Conservation (phyloP, 2,329 filamentous ascomycete species). For the Rasamsonia emersonii region DNA sequence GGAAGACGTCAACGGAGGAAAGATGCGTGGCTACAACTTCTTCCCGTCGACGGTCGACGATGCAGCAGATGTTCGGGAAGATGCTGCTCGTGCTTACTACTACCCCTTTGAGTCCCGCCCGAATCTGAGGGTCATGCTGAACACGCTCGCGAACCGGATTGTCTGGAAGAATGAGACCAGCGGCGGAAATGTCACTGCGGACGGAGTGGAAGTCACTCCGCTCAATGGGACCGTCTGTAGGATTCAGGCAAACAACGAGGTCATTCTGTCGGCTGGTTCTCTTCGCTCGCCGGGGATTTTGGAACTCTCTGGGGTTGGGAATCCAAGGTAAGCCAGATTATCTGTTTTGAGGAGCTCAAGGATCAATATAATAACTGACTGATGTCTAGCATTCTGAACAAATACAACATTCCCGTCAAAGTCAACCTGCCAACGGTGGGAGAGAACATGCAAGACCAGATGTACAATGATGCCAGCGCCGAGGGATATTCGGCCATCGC, state of each 20-base stretch:
- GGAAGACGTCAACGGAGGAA: slow-evolving; percentile 34
- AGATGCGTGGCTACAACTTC: slow-evolving; percentile 36
- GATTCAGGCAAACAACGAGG: slow-evolving; percentile 38
- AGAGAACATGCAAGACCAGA: slow-evolving; percentile 42
- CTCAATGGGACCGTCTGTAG: slow-evolving; percentile 14
- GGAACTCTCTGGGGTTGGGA: slow-evolving; percentile 54
- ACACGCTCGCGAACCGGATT: slow-evolving; percentile 34
- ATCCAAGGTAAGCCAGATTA: no score
- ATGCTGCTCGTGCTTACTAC: slow-evolving; percentile 42
- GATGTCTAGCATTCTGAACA: slow-evolving; percentile 18
- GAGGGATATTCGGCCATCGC: slow-evolving; percentile 7
- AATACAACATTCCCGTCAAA: slow-evolving; percentile 17
- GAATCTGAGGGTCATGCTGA: slow-evolving; percentile 37
- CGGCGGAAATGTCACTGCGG: slow-evolving; percentile 12
- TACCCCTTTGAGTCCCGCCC: slow-evolving; percentile 31
- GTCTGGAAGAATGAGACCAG: slow-evolving; percentile 21
- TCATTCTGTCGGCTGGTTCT: slow-evolving; percentile 53
- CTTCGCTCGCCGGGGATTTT: slow-evolving; percentile 48
- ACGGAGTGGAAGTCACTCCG: slow-evolving; percentile 22
- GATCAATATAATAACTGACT: neutral
- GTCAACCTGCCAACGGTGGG: slow-evolving; percentile 34
- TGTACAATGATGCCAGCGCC: slow-evolving; percentile 16
- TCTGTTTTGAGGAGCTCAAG: slow-evolving; percentile 4
- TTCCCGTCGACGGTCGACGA: slow-evolving; percentile 37
- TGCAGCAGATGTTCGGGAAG: slow-evolving; percentile 31